Percentiles rank a stretch among this genome's conserved stretches.
These are phyloP conservation scores for Ustilago crameri DNA, from an alignment of 1,284 basidiomycete species.

Conservation along the genomic window DNA sequence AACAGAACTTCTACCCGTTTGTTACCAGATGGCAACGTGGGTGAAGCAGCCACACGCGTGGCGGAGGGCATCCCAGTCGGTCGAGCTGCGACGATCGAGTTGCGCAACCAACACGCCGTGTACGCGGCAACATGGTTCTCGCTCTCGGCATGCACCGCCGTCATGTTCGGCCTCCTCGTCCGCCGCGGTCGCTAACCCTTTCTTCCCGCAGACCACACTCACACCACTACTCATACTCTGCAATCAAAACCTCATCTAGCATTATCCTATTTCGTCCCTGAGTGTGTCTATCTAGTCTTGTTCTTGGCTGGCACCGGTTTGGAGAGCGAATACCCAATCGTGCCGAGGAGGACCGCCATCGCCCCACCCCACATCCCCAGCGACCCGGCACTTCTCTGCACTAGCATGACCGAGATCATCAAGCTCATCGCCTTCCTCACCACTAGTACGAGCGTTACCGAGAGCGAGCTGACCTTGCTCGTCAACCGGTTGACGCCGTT, in stretches of 20 bases:
- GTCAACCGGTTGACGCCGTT: conserved; percentile 89
- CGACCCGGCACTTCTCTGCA: conserved; percentile 66
- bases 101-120: conserved; percentile 93
- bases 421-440: conserved; percentile 89
- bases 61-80: conserved; percentile 85
- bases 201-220: too few relatives aligned
- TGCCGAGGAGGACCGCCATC: conserved; percentile 77
- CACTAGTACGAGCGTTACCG: conserved; percentile 87
- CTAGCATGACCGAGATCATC: conserved; percentile 76
- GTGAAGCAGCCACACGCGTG: conserved; percentile 76
- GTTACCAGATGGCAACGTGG: conserved; percentile 78
- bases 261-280: too few relatives aligned
- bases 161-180: conserved; percentile 58
- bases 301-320: conserved; percentile 5
- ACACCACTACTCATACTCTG: too few relatives aligned
- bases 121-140: conserved; percentile 87
- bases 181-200: conserved; percentile 37
- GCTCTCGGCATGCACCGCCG: conserved; percentile 53
- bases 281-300: too few relatives aligned
- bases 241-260: too few relatives aligned
- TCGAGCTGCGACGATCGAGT: conserved; percentile 82
- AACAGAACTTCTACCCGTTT: conserved; percentile 1
- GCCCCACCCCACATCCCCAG: conserved; percentile 54
- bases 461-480: conserved; percentile 77
- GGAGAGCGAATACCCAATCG: conserved; percentile 73